Conservation (phyloP, 1,139 yeast species). For the Saccharomycopsis crataegensis region DNA sequence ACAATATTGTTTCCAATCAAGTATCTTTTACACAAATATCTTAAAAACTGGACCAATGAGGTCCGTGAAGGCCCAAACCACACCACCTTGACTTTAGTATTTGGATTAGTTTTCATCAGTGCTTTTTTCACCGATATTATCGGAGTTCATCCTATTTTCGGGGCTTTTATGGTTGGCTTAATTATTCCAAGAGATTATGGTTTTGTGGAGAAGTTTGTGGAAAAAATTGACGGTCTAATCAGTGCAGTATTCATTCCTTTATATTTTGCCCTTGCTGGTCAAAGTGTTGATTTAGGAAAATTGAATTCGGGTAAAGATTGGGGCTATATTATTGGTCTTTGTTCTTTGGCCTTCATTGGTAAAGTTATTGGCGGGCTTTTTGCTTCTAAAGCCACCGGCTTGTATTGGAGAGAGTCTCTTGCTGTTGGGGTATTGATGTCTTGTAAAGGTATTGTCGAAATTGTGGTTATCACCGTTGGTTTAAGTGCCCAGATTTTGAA, state of each 20-base stretch:
- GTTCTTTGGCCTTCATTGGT: constrained; percentile 56
- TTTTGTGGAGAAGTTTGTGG: constrained; percentile 59
- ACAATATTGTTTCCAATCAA: constrained; percentile 51
- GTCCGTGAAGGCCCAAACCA: constrained; percentile 56
- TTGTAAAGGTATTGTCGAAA: constrained; percentile 80
- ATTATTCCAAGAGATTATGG: constrained; percentile 75
- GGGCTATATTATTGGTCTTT: constrained; percentile 67
- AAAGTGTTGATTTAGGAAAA: constrained; percentile 58
- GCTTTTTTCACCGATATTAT: constrained; percentile 75
- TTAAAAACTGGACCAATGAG: constrained; percentile 40
- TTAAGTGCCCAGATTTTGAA: constrained; percentile 60
- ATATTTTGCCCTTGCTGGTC: constrained; percentile 73
- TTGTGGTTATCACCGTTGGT: constrained; percentile 71
- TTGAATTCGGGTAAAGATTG: constrained; percentile 61
- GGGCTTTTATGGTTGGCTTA: constrained; percentile 71
- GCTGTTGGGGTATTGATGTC: constrained; percentile 82
- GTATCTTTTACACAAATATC: constrained; percentile 37
- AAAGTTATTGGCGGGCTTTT: constrained; percentile 60
- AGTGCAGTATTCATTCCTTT: constrained; percentile 64
- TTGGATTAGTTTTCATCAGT: constrained; percentile 51
- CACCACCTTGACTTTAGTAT: constrained; percentile 47
- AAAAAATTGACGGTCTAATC: constrained; percentile 70
- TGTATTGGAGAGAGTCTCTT: constrained; percentile 63
- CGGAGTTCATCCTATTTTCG: constrained; percentile 78
- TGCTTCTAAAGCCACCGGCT: constrained; percentile 53